Base-by-base conservation (phyloP, 768 basidiomycete species). In the Postia placenta region DNA sequence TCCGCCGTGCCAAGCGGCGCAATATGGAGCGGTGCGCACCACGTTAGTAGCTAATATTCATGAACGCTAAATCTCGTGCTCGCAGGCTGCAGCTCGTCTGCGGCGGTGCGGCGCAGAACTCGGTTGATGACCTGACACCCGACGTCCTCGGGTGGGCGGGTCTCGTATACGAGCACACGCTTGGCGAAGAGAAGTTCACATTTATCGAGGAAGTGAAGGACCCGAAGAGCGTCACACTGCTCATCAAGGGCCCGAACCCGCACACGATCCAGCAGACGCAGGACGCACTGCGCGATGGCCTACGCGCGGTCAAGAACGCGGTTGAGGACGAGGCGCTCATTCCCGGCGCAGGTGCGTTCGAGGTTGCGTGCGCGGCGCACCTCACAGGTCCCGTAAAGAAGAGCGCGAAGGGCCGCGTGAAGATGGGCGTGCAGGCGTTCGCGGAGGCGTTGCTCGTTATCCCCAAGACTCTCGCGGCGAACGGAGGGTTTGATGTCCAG, bases 141-240 rank as follows among this genome's bases (percentile, higher is more conserved):
- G 85, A 87, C 46, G 76, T 92, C 27, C 83, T 99, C 43, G 96
- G 96, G 26, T 96, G 91, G 87, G 96, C 96, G 36, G 96, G 96
- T 7, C 82, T 98, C 53, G 92, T 99, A 25, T 99, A 99, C 72
- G 96, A 99, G 69, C 93, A 97, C 69, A 97, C 94, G 17, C 80
- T 99, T 26, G 96, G 96, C 56, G 96, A 99, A 71, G 96, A 99
- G 64, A 99, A 98, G 64, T 99, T 78, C 68, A 99, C 96, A 0
- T 98, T 98, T 64, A 74, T 99, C 48, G 96, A 98, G 68, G 90
- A 99, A 55, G 95, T 97, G 67, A 91, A 87, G 69, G 81, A 86
- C 52, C 95, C 96, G 24, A 94, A 90, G 75, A 87, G 84, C 49
- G 96, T 97, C 46, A 98, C 96, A 4, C 75, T 99, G 49, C 78